Evolutionary conservation across 2,329 filamentous ascomycete genomes (phyloP), one percentile per base, ranked within the genome.

Genomic region (Penicillium concentricum): DNA sequence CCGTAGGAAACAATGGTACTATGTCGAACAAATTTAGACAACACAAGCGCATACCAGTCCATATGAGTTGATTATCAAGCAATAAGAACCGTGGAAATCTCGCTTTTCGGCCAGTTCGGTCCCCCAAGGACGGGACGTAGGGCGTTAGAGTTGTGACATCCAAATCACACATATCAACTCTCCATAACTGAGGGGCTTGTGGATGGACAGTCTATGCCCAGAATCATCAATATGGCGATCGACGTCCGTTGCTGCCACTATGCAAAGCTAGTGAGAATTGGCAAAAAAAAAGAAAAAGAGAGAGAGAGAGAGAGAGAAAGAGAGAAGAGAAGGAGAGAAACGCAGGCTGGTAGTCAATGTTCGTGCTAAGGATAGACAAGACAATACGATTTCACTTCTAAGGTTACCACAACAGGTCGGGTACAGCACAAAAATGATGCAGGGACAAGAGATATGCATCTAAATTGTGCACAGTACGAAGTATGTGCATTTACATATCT

Each of bases 151-250:
- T 26, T 35, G 20, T 20, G 35, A 24, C 6, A 42, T 0, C 20
- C 20, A 50, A 16, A 28, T 41, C 16, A 16, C 37, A 34, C 8
- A 26, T 24, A 22, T 35, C 37, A 18, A n/a, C 28, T 49, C n/a
- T 35, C 37, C 22, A 52, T 13, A 18, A 28, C 30, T 38, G 30
- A 28, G 30, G 32, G 47, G 13, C 15, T 22, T 4, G 13, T 3
- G n/a, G 18, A 46, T 4, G 30, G 3, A 46, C 24, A 20, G 28
- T 13, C 41, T 35, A 28, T 32, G 38, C n/a, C 37, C 13, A 2
- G 13, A 22, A 28, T 42, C n/a, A 3, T 39, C 16, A 10, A 48
- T 54, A 38, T 34, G 51, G 45, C 4, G 51, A 58, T 58, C 51
- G 20, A 50, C 39, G 3, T 24, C 7, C 4, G 32, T 32, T n/a